Evolutionary conservation across 257 asterid genomes (phyloP), one percentile per base, ranked within the genome.

Genomic region (Haberlea rhodopensis): DNA sequence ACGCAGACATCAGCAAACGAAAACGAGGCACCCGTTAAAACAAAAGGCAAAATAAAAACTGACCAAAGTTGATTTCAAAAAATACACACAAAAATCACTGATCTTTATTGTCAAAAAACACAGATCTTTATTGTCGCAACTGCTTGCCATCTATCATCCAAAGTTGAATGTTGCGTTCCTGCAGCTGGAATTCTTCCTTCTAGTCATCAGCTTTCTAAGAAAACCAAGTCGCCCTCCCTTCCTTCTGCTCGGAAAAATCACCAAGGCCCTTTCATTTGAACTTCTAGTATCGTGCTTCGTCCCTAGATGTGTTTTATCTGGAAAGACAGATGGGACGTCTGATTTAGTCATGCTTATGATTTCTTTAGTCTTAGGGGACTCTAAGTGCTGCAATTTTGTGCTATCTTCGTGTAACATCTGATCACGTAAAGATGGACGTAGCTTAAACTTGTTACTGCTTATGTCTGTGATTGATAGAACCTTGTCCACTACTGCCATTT

Each of bases 401-500:
- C 27, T 68, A 32, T 88, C 95, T 62, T 88, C 95, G 0, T 58
- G 54, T 40, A 86, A 54, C 89, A 91, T 83, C 60, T 71, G 90
- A 69, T 91, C 96, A 10, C 78, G 97, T 67, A 91, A 69, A 46
- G 96, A 85, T 21, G 87, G 67, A 4, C 83, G 86, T 25, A 73
- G 85, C 46, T 74, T 81, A 31, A 71, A 26, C 62, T 63, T 75
- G 62, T 62, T 82, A 6, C 45, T 66, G 34, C 48, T 78, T 65
- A 70, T 69, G 28, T 70, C 79, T 18, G 79, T 53, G 62, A 57
- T 51, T 1, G 76, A 59, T 4, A 75, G 53, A 52, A 64, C 78
- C 40, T 78, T 87, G 71, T 77, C 84, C 3, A 71, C 74, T 52
- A 56, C 75, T 20, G 80, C 62, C 27, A 77, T 53, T 67, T 84